These are phyloP conservation scores for Pholiota adiposa DNA, from an alignment of 1,284 basidiomycete species.

Conservation along the genomic window DNA sequence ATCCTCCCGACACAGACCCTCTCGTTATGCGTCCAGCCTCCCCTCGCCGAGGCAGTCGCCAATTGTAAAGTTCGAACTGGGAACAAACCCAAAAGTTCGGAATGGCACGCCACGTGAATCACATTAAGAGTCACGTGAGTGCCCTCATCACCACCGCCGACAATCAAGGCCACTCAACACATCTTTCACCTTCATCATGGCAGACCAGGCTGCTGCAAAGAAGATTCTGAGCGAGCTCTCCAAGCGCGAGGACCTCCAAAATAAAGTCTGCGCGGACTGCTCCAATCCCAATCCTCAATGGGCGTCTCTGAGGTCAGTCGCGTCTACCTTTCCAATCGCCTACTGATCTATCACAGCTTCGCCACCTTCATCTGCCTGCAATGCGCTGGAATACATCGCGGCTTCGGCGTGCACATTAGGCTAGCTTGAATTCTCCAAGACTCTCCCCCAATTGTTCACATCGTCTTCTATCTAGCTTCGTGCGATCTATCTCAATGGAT, in stretches of 20 bases:
- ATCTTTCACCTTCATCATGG: slow-evolving; percentile 38
- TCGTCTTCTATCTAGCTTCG: slow-evolving; percentile 63
- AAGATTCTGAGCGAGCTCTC: slow-evolving; percentile 76
- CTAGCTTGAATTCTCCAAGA: slow-evolving; percentile 31
- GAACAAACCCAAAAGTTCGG: neutral
- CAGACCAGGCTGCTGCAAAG: slow-evolving; percentile 70
- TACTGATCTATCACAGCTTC: slow-evolving; percentile 50
- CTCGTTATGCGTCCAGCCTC: neutral
- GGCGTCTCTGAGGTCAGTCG: slow-evolving; percentile 75
- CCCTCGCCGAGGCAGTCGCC: too few relatives aligned
- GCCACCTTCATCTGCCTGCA: slow-evolving; percentile 90
- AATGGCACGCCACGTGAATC: neutral
- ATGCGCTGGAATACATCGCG: slow-evolving; percentile 90
- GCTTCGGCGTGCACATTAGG: slow-evolving; percentile 89
- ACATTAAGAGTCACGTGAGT: neutral
- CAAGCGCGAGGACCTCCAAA: slow-evolving; percentile 71
- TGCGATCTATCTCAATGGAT: slow-evolving; percentile 94
- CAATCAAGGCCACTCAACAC: neutral
- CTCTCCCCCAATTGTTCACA: slow-evolving; percentile 23
- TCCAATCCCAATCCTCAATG: slow-evolving; percentile 88
- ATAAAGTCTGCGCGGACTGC: slow-evolving; percentile 84
- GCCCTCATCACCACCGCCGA: neutral
- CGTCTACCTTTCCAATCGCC: slow-evolving; percentile 10
- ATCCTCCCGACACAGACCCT: neutral
- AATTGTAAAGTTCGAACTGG: neutral